These are phyloP conservation scores for Chlorophyllum brunneum DNA, from an alignment of 768 basidiomycete genomes.

Conservation along the genomic window DNA sequence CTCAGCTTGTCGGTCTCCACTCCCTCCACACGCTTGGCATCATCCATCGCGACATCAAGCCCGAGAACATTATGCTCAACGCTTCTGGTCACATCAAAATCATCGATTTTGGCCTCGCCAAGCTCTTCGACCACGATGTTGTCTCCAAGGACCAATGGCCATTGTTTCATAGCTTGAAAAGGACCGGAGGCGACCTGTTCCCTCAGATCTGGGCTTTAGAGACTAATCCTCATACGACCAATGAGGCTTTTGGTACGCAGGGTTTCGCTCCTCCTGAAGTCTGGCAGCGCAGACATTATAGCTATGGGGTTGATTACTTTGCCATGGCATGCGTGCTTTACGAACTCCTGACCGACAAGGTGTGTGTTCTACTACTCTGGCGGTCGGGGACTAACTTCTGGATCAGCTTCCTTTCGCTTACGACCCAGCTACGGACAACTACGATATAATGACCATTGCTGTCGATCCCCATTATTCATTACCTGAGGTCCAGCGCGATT, in stretches of 20 bases:
- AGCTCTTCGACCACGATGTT: conserved; percentile 4
- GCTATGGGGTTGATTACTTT: conserved; percentile 9
- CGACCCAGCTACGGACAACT: neutral
- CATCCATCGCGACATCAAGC: conserved; percentile 18
- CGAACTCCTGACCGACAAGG: conserved; percentile 7
- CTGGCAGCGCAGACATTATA: conserved; percentile 6
- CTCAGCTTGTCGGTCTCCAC: conserved; percentile 13
- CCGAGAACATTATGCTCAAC: conserved; percentile 15
- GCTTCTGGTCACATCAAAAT: conserved; percentile 12
- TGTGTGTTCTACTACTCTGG: neutral
- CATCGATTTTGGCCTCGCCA: conserved; percentile 14
- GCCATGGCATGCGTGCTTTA: conserved; percentile 9
- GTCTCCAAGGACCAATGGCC: conserved; percentile 9
- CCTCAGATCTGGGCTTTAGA: conserved; percentile 11
- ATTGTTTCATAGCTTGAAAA: conserved; percentile 6
- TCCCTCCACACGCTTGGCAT: conserved; percentile 16
- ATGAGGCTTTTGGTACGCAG: conserved; percentile 5
- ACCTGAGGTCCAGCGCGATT: conserved; percentile 1
- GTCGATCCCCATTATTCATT: conserved; percentile 1
- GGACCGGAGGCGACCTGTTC: conserved; percentile 7
- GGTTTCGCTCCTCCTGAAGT: conserved; percentile 8
- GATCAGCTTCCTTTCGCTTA: conserved; percentile 6
- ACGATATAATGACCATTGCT: neutral
- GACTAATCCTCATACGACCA: conserved; percentile 7
- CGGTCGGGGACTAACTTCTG: neutral